Conservation (phyloP, 305 asterid genomes). For the Fraxinus paxiana region DNA sequence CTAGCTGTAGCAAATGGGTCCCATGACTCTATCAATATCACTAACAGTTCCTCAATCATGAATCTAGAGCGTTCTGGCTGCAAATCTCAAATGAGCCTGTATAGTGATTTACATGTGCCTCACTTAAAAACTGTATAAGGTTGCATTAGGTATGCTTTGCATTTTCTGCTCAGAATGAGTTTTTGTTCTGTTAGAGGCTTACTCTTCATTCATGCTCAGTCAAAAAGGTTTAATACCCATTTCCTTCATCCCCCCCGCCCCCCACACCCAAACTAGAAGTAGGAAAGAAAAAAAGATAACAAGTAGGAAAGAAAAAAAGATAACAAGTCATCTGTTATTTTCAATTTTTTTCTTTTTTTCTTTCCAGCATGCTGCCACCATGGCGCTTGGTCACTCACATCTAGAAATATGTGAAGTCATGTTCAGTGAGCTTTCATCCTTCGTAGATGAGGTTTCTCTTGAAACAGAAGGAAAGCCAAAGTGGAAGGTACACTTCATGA, state of each 20-base stretch:
- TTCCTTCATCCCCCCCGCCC: not conserved
- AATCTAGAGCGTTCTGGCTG: constrained; percentile 2
- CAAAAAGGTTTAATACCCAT: constrained; percentile 6
- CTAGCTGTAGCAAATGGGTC: not conserved
- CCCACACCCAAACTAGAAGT: too few species aligned
- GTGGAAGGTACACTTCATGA: constrained; percentile 75
- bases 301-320: not conserved
- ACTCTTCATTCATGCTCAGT: constrained; percentile 7
- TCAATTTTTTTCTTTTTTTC: constrained; percentile 20
- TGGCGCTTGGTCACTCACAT: constrained; percentile 99
- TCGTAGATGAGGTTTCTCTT: constrained; percentile 83
- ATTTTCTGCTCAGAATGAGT: constrained; percentile 12
- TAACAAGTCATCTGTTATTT: constrained; percentile 14
- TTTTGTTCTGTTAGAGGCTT: not conserved
- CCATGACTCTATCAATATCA: not conserved
- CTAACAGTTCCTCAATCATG: not conserved
- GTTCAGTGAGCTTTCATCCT: constrained; percentile 96
- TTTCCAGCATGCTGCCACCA: constrained; percentile 89
- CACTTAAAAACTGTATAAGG: not conserved
- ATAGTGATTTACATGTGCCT: not conserved
- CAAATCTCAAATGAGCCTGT: constrained; percentile 9
- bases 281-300: too few species aligned
- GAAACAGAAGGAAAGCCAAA: constrained; percentile 97
- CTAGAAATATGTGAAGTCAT: constrained; percentile 92
- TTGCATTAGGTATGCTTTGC: constrained; percentile 6